phyloP scores from a whole-genome alignment of 106 monocot species.

The Allium cepa region DNA sequence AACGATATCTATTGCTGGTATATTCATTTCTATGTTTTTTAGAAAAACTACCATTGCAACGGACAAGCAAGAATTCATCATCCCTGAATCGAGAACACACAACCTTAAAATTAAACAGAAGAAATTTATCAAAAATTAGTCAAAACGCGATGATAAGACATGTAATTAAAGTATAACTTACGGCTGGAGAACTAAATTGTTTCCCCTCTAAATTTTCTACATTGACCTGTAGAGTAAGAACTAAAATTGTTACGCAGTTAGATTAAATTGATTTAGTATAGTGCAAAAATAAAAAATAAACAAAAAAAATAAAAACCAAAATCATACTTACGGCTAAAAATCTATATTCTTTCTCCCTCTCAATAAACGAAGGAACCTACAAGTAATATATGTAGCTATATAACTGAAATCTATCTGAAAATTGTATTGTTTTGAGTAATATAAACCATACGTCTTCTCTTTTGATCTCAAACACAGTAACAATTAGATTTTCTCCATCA shows the following conservation, averaged over 20 bases:
- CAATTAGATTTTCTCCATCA: constrained; percentile 61
- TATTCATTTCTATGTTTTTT: too few relatives aligned
- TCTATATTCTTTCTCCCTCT: constrained; percentile 87
- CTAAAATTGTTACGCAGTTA: too few relatives aligned
- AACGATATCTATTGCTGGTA: too few relatives aligned
- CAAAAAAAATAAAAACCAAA: neutral
- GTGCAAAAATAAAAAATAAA: neutral
- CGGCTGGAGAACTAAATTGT: constrained; percentile 50
- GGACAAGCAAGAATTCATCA: constrained; percentile 65
- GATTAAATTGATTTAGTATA: too few relatives aligned
- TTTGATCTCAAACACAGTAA: constrained; percentile 86
- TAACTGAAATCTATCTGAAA: too few relatives aligned
- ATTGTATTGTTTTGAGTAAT: too few relatives aligned
- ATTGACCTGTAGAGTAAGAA: constrained; percentile 31
- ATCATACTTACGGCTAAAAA: constrained; percentile 78
- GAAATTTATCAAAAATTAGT: neutral
- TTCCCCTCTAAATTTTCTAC: constrained; percentile 73
- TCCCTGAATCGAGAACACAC: constrained; percentile 83
- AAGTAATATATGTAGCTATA: neutral
- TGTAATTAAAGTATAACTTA: constrained; percentile 19
- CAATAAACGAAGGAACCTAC: constrained; percentile 80
- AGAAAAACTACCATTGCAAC: constrained; percentile 64
- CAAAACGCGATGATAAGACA: neutral
- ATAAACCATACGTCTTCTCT: constrained; percentile 46
- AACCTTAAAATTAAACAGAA: constrained; percentile 33